Percentiles rank a stretch among this genome's conserved stretches.
Evolutionary conservation across 768 basidiomycete genomes (phyloP).

Genomic region (Mrakia frigida): DNA sequence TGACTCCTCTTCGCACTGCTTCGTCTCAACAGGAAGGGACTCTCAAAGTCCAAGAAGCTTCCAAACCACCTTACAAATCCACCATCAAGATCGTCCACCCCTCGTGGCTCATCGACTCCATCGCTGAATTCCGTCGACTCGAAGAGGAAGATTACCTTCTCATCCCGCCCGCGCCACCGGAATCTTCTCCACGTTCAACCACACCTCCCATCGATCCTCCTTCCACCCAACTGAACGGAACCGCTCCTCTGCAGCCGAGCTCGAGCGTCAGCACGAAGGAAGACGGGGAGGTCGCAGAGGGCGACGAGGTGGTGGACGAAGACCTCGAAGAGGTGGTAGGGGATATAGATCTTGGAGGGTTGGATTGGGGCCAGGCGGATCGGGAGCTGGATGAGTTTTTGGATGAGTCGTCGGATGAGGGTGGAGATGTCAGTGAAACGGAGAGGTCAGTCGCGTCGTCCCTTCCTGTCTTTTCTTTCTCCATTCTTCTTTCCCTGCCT

Average conservation of each 20-base stretch:
- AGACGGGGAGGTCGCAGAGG: conserved; percentile 47
- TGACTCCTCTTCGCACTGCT: background rate
- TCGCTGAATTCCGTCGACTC: conserved; percentile 79
- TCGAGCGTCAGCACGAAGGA: background rate
- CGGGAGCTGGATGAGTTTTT: conserved; percentile 40
- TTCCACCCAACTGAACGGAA: background rate
- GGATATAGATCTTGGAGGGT: conserved; percentile 47
- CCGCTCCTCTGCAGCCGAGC: conserved; percentile 46
- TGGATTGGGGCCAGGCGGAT: conserved; percentile 41
- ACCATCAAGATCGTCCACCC: conserved; percentile 73
- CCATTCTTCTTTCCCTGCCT: background rate
- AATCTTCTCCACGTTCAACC: background rate
- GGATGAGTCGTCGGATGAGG: conserved; percentile 51
- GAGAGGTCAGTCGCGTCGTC: background rate
- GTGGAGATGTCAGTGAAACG: conserved; percentile 26
- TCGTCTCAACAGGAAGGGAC: conserved; percentile 63
- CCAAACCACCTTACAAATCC: conserved; percentile 57
- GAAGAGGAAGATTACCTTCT: conserved; percentile 70
- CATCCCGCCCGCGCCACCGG: conserved; percentile 21
- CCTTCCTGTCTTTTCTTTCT: background rate
- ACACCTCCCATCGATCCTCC: background rate
- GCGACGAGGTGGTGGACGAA: conserved; percentile 37
- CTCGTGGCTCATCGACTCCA: conserved; percentile 81
- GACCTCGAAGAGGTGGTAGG: conserved; percentile 70
- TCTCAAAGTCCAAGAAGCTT: conserved; percentile 80